Evolutionary conservation across 805 yeast genomes (phyloP).

Genomic region (Myxozyma mucilagina): DNA sequence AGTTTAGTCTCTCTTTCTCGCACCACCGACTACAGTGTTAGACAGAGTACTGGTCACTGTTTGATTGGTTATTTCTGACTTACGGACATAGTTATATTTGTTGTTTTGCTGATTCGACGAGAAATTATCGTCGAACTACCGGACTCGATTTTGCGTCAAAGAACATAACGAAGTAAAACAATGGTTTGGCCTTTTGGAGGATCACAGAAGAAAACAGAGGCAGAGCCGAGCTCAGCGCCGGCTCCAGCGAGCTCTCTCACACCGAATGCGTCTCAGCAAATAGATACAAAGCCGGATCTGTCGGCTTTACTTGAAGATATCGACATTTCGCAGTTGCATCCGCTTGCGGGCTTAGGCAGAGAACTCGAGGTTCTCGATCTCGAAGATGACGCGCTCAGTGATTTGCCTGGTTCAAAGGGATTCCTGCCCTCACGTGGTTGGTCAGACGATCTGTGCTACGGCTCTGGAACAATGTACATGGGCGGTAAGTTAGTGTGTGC

Average conservation of each 20-base stretch:
- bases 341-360: slow-evolving; percentile 34
- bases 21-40: no score
- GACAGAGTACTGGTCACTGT: no score
- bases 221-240: slow-evolving; percentile 1
- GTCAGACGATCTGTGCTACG: slow-evolving; percentile 96
- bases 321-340: slow-evolving; percentile 32
- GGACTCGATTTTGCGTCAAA: background rate
- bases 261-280: background rate
- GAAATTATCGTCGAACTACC: background rate
- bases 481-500: slow-evolving; percentile 38
- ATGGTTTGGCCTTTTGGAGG: slow-evolving; percentile 15
- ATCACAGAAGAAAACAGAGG: background rate
- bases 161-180: background rate
- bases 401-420: slow-evolving; percentile 87
- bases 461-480: slow-evolving; percentile 92
- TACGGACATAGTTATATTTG: background rate
- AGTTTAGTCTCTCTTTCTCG: no score
- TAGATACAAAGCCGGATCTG: slow-evolving; percentile 1
- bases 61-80: background rate
- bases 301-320: slow-evolving; percentile 22
- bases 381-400: slow-evolving; percentile 75
- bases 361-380: slow-evolving; percentile 80
- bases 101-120: background rate
- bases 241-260: background rate
- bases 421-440: slow-evolving; percentile 95